phyloP scores from a whole-genome alignment of 73 alveolate species.

The Blepharisma japonicum region DNA sequence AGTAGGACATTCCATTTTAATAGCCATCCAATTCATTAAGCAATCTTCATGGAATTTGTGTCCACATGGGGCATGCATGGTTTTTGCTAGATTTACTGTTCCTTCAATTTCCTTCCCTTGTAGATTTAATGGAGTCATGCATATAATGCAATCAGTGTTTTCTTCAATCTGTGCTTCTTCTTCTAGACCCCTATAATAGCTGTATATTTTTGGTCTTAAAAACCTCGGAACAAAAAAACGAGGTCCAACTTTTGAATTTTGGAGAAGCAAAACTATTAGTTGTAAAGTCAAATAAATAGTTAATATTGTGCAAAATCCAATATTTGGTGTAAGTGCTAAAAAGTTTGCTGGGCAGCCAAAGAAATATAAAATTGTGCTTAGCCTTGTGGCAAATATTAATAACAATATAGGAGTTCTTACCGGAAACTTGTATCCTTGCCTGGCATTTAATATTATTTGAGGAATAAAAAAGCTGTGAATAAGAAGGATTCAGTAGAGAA shows the following conservation, averaged over 20 bases:
- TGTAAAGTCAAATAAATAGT: background rate
- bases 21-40: slow-evolving; percentile 88
- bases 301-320: background rate
- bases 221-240: slow-evolving; percentile 52
- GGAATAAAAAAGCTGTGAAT: background rate
- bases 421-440: background rate
- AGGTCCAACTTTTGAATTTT: slow-evolving; percentile 32
- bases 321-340: background rate
- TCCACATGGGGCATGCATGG: slow-evolving; percentile 90
- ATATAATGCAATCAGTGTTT: slow-evolving; percentile 59
- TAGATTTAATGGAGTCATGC: slow-evolving; percentile 46
- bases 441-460: background rate
- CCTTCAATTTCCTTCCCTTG: slow-evolving; percentile 33
- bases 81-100: slow-evolving; percentile 34
- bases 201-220: slow-evolving; percentile 37
- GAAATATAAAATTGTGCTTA: background rate
- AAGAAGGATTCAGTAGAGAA: background rate
- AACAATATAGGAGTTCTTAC: background rate
- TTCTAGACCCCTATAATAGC: slow-evolving; percentile 26
- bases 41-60: slow-evolving; percentile 93
- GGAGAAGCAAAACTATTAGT: background rate
- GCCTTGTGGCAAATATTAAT: background rate
- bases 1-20: slow-evolving; percentile 95
- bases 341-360: background rate
- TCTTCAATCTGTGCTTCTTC: slow-evolving; percentile 22